Percentiles rank a stretch among this genome's conserved stretches.
Conservation (phyloP, 2,329 filamentous ascomycete genomes). For the Apiospora malaysiana region DNA sequence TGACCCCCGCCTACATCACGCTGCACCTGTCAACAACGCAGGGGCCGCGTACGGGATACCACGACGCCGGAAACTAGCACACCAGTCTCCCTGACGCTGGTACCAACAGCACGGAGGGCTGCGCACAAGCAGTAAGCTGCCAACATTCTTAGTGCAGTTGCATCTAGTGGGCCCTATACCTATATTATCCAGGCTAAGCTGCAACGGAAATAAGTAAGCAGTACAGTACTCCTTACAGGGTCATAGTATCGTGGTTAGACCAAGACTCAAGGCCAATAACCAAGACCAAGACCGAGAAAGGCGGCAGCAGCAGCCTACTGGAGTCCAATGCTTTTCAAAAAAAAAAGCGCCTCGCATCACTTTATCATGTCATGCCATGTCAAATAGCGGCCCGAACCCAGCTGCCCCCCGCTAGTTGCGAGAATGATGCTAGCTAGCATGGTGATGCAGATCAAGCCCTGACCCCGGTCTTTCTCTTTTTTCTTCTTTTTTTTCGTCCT, state of each 20-base stretch:
- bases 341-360: not conserved
- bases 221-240: no score
- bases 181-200: not conserved
- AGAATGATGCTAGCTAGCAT: not conserved
- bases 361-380: slow-evolving; percentile 4
- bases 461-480: not conserved
- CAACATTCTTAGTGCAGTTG: slow-evolving; percentile 3
- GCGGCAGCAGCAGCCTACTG: not conserved
- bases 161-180: not conserved
- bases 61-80: no score
- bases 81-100: no score
- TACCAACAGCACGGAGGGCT: not conserved
- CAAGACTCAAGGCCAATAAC: no score
- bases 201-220: not conserved
- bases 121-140: not conserved
- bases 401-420: not conserved
- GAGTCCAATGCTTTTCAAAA: not conserved
- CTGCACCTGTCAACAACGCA: not conserved
- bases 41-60: not conserved
- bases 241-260: no score
- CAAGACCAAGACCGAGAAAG: no score
- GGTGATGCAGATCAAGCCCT: not conserved
- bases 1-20: not conserved
- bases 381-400: slow-evolving; percentile 3
- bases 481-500: no score